Evolutionary conservation across 495 filamentous ascomycete species (phyloP).

Genomic region (Podospora pseudocomata): DNA sequence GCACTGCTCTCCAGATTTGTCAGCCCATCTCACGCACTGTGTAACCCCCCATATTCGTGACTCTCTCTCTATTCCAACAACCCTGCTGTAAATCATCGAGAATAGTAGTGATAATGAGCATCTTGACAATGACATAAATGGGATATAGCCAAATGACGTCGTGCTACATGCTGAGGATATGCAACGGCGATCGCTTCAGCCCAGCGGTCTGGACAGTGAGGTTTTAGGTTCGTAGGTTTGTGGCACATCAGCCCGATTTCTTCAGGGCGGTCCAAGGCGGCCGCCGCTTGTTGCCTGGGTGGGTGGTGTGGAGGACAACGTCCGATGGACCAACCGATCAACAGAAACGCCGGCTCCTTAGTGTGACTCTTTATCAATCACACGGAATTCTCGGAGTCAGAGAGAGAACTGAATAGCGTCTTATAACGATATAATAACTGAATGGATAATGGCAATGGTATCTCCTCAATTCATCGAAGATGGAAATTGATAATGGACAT

Average conservation of each 20-base stretch:
- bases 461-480: neutral
- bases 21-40: neutral
- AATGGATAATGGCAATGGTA: neutral
- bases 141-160: neutral
- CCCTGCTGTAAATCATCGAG: neutral
- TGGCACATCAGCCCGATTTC: conserved; percentile 4
- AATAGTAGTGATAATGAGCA: neutral
- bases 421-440: neutral
- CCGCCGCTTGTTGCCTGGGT: conserved; percentile 8
- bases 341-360: neutral
- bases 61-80: neutral
- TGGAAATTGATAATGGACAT: neutral
- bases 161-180: neutral
- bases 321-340: conserved; percentile 3
- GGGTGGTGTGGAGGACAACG: neutral
- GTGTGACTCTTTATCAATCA: neutral
- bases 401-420: neutral
- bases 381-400: neutral
- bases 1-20: neutral
- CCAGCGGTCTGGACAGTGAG: conserved; percentile 7
- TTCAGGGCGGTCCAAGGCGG: neutral
- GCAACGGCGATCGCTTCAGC: neutral
- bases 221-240: conserved; percentile 9
- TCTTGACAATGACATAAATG: too few species aligned
- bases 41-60: neutral